Evolutionary conservation across 495 filamentous ascomycete species (phyloP), one percentile per base, ranked within the genome.

Genomic region (Hypoxylon cercidicola): DNA sequence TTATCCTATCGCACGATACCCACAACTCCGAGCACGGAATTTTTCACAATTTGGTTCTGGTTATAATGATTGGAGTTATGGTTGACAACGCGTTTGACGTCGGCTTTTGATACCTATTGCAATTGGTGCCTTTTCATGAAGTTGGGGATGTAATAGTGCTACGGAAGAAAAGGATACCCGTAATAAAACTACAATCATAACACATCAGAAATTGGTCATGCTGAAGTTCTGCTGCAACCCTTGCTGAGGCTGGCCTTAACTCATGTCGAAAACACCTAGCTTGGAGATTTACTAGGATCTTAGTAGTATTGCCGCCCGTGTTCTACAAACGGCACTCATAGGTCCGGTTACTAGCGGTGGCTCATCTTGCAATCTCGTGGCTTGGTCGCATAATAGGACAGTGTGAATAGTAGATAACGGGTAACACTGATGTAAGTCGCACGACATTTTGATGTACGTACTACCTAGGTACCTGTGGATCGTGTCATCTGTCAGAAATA

Each of bases 401-500:
- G 25, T 3, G 25, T 28, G 25, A 7, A 28, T 28, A 28, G 25
- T 12, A 16, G 6, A n/a, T 40, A 16, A 40, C 37, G 15, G 7
- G 30, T 30, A 61, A 53, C 23, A 44, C 20, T 56, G 60, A 62
- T 62, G 60, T 50, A 55, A 56, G 43, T 34, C n/a, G 19, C 21
- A 56, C 45, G 51, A 50, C 35, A 62, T 48, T 49, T 44, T 41
- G 10, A 0, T 1, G 6, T 11, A 25, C 9, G 37, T 15, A n/a
- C n/a, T n/a, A n/a, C n/a, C n/a, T n/a, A n/a, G n/a, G n/a, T n/a
- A n/a, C 9, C 21, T 15, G 44, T 13, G 1, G 19, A 7, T 47
- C 20, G 12, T 28, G 10, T 44, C 48, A 49, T 34, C 25, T 20
- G 28, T 49, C 20, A 13, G 44, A 13, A 30, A 28, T 13, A 16